Evolutionary conservation across 306 rosid genomes (phyloP).

Genomic region (Acacia crassicarpa): DNA sequence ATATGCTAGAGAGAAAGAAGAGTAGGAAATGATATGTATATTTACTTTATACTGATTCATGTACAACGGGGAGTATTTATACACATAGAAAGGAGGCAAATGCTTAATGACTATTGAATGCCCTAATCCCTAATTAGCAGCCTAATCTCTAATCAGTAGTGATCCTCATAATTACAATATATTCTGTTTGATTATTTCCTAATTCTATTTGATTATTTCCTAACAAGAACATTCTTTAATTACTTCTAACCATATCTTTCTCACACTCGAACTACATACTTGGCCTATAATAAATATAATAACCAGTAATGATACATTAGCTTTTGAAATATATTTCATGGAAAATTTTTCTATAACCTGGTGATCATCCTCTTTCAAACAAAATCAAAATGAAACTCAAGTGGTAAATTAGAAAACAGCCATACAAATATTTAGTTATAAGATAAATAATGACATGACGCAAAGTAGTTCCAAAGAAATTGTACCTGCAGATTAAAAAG

Average conservation of each 20-base stretch:
- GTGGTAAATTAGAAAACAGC: background rate
- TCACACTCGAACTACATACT: background rate
- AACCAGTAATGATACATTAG: no score
- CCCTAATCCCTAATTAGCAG: no score
- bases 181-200: no score
- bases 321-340: background rate
- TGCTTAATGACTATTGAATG: no score
- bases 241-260: background rate
- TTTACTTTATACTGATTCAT: no score
- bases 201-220: no score
- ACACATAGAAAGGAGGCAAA: no score
- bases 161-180: no score
- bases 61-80: no score
- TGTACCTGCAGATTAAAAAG: constrained; percentile 72
- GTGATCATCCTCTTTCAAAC: background rate
- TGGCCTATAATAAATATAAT: background rate
- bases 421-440: background rate
- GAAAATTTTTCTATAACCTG: background rate
- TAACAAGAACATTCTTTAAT: background rate
- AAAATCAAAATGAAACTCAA: background rate
- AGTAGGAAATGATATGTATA: no score
- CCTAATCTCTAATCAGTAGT: no score
- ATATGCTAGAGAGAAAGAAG: no score
- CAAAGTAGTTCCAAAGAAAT: background rate
- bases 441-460: background rate